These are phyloP conservation scores for Fagopyrum tataricum DNA, from an alignment of 148 eudicot species.

Conservation along the genomic window DNA sequence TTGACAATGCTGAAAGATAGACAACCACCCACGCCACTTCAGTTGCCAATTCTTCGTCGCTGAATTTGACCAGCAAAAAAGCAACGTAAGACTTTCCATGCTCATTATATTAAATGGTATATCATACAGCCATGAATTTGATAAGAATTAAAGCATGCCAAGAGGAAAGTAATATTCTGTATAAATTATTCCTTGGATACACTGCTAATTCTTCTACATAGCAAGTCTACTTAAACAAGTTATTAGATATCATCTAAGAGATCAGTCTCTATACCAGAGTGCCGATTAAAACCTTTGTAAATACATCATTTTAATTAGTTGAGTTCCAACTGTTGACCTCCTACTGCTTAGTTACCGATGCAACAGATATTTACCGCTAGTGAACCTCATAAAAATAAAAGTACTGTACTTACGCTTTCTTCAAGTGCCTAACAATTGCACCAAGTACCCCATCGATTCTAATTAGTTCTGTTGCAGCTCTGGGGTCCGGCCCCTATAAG, in stretches of 20 bases:
- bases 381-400: neutral
- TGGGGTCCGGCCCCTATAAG: constrained; percentile 83
- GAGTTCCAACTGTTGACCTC: no score
- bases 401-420: constrained; percentile 55
- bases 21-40: constrained; percentile 99
- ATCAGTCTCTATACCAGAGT: no score
- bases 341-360: no score
- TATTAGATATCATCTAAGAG: no score
- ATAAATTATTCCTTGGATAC: no score
- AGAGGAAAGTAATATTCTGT: no score
- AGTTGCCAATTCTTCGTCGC: constrained; percentile 96
- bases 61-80: constrained; percentile 27
- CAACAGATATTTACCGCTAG: neutral
- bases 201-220: no score
- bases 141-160: neutral
- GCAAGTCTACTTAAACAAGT: no score
- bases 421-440: constrained; percentile 74
- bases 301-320: no score
- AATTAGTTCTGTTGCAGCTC: constrained; percentile 85
- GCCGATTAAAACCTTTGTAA: no score
- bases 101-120: neutral
- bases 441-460: constrained; percentile 66
- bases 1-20: constrained; percentile 89
- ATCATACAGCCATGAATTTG: neutral
- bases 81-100: neutral